A percentile compares a stretch with the other conserved stretches of the same genome.
phyloP scores from a whole-genome alignment of 306 rosid genomes.

The Alnus glutinosa region DNA sequence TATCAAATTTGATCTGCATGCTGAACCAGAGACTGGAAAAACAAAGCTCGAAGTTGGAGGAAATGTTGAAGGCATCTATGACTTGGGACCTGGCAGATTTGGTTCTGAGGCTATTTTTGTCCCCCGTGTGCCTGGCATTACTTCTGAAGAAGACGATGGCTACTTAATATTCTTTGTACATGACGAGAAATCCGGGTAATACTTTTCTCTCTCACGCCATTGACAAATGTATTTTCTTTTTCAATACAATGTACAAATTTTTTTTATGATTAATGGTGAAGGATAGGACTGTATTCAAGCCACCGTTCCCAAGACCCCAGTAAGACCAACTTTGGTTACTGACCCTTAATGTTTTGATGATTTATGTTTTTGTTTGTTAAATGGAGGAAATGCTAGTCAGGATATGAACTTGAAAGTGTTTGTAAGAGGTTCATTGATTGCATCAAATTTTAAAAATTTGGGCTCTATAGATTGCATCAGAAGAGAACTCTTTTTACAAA shows the following conservation, averaged over 20 bases:
- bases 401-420: background rate
- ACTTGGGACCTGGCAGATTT: conserved; percentile 75
- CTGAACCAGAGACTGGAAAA: conserved; percentile 61
- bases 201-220: conserved; percentile 14
- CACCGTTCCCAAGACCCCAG: background rate
- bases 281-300: background rate
- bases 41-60: conserved; percentile 80
- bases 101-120: conserved; percentile 91
- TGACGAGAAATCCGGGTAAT: conserved; percentile 74
- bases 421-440: background rate
- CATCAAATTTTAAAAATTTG: background rate
- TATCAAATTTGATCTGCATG: conserved; percentile 82
- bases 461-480: background rate
- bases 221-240: background rate
- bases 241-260: background rate
- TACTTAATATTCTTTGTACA: conserved; percentile 82
- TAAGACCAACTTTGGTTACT: too few relatives aligned
- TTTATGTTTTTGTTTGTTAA: background rate
- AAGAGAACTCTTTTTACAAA: too few relatives aligned
- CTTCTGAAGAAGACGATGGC: conserved; percentile 96
- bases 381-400: background rate
- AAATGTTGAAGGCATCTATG: conserved; percentile 72
- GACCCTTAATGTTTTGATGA: background rate
- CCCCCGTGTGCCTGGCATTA: conserved; percentile 62
- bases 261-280: background rate